Percentiles rank a stretch among this genome's conserved stretches.
Conservation (phyloP, 306 rosid species). For the Vigna mungo region DNA sequence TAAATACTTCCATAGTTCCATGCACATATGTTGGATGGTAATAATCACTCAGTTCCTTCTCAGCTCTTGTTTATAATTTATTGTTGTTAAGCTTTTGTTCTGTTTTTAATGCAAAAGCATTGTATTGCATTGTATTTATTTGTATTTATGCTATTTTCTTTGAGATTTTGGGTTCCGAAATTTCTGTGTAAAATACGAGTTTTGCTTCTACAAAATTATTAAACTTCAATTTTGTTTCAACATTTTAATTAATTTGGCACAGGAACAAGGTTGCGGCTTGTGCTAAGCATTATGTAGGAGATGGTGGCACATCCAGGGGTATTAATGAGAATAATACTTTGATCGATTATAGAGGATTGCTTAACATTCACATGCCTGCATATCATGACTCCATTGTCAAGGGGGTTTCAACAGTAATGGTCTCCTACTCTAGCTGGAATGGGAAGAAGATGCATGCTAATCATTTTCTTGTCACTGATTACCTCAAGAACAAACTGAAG, state of each 20-base stretch:
- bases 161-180: not conserved
- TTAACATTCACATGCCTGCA: constrained; percentile 82
- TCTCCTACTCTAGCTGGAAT: constrained; percentile 88
- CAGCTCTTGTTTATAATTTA: not conserved
- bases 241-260: constrained; percentile 3
- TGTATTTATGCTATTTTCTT: not conserved
- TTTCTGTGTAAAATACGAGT: not conserved
- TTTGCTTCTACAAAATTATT: not conserved
- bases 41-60: not conserved
- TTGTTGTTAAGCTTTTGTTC: not conserved
- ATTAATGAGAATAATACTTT: constrained; percentile 25
- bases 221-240: not conserved
- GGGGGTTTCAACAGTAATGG: constrained; percentile 70
- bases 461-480: constrained; percentile 69
- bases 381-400: constrained; percentile 64
- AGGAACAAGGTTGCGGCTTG: constrained; percentile 33
- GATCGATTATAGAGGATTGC: constrained; percentile 4
- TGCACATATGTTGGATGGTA: constrained; percentile 5
- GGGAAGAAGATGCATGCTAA: constrained; percentile 84
- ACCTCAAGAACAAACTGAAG: constrained; percentile 65
- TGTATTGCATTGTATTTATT: not conserved
- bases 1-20: not conserved
- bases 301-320: constrained; percentile 32
- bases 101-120: not conserved
- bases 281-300: constrained; percentile 33